Percentiles rank a stretch among this genome's conserved stretches.
phyloP scores from a whole-genome alignment of 305 asterid genomes.

The Fraxinus xanthoxyloides region DNA sequence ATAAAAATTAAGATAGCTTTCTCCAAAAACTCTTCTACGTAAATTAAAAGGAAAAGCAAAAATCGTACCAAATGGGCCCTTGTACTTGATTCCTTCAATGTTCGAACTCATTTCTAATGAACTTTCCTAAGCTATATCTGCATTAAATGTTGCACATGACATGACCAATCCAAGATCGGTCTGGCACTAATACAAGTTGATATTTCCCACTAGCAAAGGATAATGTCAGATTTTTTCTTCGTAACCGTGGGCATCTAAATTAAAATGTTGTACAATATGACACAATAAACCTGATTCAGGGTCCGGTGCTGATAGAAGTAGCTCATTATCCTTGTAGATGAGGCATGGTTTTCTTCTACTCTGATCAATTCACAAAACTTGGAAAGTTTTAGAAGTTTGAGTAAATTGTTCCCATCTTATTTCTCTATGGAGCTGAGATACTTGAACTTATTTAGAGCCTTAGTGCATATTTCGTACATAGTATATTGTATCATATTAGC shows the following conservation, averaged over 20 bases:
- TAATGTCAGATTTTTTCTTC: background rate
- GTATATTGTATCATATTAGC: background rate
- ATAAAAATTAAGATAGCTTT: too few relatives aligned
- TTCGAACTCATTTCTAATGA: background rate
- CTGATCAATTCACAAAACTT: background rate
- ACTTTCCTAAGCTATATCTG: background rate
- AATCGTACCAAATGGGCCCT: too few relatives aligned
- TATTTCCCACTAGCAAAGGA: background rate
- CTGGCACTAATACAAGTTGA: background rate
- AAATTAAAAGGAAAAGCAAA: too few relatives aligned
- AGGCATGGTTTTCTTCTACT: background rate
- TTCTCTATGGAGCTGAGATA: background rate
- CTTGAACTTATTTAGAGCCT: background rate
- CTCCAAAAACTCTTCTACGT: too few relatives aligned
- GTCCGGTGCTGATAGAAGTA: background rate
- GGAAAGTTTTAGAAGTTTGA: background rate
- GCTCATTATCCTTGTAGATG: background rate
- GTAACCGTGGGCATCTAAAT: too few relatives aligned
- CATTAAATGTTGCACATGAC: background rate
- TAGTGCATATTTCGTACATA: too few relatives aligned
- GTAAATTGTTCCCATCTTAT: background rate
- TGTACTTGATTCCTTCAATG: background rate
- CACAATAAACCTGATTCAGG: background rate
- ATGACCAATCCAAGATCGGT: background rate
- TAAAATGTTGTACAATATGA: background rate